Evolutionary conservation across 192 early-diverging fungal species (phyloP), one percentile per base, ranked within the genome.

Genomic region (Umbelopsis ramanniana): DNA sequence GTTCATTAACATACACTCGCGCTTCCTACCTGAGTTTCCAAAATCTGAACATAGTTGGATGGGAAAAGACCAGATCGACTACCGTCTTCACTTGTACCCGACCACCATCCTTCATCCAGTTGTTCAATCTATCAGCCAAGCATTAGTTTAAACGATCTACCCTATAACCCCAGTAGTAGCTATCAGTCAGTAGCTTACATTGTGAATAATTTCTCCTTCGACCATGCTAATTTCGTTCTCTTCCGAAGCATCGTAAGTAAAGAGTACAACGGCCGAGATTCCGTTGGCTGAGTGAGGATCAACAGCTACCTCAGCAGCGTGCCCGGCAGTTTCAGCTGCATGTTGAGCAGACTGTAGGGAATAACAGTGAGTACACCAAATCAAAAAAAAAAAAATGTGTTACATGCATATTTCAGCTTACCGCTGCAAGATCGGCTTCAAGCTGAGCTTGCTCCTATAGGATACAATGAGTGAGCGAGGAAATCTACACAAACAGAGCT

Each of bases 81-180:
- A 12, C 93, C 93, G 74, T 92, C 88, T 67, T 91, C 82, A 68
- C 89, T 91, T 33, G 85, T 84, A 66, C 94, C 96, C 47, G 89
- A 86, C 96, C 95, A 97, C 96, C 96, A 98, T 46, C 93, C 95
- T 45, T 94, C 92, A 78, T 94, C 94, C 52, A 94, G 54, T 82
- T 94, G 87, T 19, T 91, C 89, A 47, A 98, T 91, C 24, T 88
- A 85, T 17, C 29, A 74, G 84, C 54, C 26, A 1, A 14, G 14
- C 4, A 23, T 33, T 4, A 23, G 52, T 15, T n/a, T 6, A 54
- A 6, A 26, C 21, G 23, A 54, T 0, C 1, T 26, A 1, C 23
- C 26, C 38, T 8, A 8, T 40, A 40, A 6, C 38, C 3, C 38
- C 6, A 43, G 40, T 5, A 43, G 17, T 19, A n/a, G 29, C 48